These are phyloP conservation scores for Torulaspora pretoriensis DNA, from an alignment of 1,139 yeast species.

Conservation along the genomic window DNA sequence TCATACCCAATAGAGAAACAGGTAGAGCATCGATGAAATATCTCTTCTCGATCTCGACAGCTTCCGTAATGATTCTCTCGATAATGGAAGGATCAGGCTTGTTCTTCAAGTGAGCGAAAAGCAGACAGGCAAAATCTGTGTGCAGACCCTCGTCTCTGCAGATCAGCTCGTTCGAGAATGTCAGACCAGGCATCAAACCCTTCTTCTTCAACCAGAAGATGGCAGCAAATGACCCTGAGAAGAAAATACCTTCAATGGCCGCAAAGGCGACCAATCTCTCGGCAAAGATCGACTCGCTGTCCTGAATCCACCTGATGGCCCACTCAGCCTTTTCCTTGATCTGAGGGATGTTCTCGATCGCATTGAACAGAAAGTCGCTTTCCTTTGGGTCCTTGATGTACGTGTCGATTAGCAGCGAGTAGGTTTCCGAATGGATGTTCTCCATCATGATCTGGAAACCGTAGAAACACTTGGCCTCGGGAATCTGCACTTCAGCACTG, in stretches of 20 bases:
- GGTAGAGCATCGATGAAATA: slow-evolving; percentile 94
- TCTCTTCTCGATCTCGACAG: slow-evolving; percentile 90
- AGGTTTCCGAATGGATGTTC: slow-evolving; percentile 96
- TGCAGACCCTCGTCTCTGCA: slow-evolving; percentile 98
- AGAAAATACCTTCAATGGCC: slow-evolving; percentile 98
- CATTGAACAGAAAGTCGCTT: slow-evolving; percentile 82
- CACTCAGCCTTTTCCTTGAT: slow-evolving; percentile 96
- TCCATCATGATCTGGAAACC: slow-evolving; percentile 99
- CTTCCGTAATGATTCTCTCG: slow-evolving; percentile 85
- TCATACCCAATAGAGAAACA: slow-evolving; percentile 88
- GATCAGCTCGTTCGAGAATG: slow-evolving; percentile 93
- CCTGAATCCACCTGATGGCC: slow-evolving; percentile 95
- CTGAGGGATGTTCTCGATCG: slow-evolving; percentile 90
- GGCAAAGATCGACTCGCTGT: slow-evolving; percentile 79
- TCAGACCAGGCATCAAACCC: slow-evolving; percentile 97
- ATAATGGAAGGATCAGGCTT: slow-evolving; percentile 79
- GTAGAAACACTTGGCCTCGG: slow-evolving; percentile 97
- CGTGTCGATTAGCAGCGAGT: slow-evolving; percentile 88
- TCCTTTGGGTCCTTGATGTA: slow-evolving; percentile 94
- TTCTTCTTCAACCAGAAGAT: slow-evolving; percentile 97
- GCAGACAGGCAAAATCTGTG: slow-evolving; percentile 95
- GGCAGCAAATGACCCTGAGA: slow-evolving; percentile 96
- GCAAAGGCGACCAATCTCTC: slow-evolving; percentile 98
- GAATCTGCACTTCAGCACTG: slow-evolving; percentile 93
- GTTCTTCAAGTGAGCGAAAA: slow-evolving; percentile 87